A percentile compares a stretch with the other conserved stretches of the same genome.
These are phyloP conservation scores for Arthrinium puccinioides DNA, from an alignment of 2,329 filamentous ascomycete genomes.

Conservation along the genomic window DNA sequence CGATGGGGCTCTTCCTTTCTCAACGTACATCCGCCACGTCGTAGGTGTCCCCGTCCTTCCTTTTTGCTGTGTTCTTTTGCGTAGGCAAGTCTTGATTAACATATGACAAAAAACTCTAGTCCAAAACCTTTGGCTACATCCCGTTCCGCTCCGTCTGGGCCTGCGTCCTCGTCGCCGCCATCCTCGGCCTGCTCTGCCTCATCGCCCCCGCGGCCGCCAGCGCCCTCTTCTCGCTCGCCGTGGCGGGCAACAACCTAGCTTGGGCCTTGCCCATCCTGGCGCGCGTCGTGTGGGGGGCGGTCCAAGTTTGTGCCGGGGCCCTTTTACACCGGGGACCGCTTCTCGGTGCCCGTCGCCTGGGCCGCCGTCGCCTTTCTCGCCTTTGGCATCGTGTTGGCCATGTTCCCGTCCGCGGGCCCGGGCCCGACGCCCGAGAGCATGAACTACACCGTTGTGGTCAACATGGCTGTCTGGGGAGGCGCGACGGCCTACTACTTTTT, in stretches of 20 bases:
- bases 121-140: not conserved
- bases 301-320: not conserved
- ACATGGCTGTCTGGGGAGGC: not conserved
- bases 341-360: not conserved
- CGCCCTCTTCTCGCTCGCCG: not conserved
- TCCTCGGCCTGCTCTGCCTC: not conserved
- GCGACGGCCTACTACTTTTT: constrained; percentile 1
- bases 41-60: not conserved
- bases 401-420: not conserved
- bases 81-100: not conserved
- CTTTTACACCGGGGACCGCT: constrained; percentile 1
- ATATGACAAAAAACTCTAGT: not conserved
- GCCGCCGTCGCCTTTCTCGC: not conserved
- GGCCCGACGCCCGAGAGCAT: not conserved
- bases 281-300: not conserved
- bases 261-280: constrained; percentile 1
- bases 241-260: not conserved
- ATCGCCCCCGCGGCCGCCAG: not conserved
- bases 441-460: constrained; percentile 1
- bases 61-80: too few relatives aligned
- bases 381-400: not conserved
- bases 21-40: not conserved
- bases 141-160: constrained; percentile 1
- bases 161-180: not conserved
- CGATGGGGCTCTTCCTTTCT: not conserved